Evolutionary conservation across 495 filamentous ascomycete genomes (phyloP).

Genomic region (Penicillium atrosanguineum): DNA sequence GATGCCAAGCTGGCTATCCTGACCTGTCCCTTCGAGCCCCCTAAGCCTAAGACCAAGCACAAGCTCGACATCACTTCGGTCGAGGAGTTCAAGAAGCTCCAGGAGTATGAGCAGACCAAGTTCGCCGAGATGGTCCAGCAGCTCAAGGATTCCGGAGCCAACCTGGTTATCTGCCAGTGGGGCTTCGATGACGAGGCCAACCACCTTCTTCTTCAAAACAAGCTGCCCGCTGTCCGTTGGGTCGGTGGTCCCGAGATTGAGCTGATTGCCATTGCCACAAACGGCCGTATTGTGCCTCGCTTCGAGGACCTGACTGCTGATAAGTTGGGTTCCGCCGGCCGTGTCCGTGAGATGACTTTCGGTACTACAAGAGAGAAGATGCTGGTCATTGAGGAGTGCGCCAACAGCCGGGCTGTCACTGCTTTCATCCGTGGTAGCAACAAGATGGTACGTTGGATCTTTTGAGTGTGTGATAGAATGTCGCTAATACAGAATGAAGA

Average conservation of each 20-base stretch:
- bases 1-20: constrained; percentile 97
- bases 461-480: not conserved
- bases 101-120: constrained; percentile 91
- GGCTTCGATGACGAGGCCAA: constrained; percentile 99
- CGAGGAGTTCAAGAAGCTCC: constrained; percentile 95
- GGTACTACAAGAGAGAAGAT: constrained; percentile 99
- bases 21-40: constrained; percentile 98
- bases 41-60: constrained; percentile 99
- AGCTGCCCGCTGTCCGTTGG: constrained; percentile 95
- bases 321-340: constrained; percentile 86
- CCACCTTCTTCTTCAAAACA: constrained; percentile 91
- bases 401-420: constrained; percentile 94
- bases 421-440: constrained; percentile 96
- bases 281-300: constrained; percentile 92
- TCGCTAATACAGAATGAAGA: constrained; percentile 47
- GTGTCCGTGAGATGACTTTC: constrained; percentile 92
- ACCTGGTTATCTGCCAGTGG: constrained; percentile 99
- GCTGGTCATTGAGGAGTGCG: constrained; percentile 98
- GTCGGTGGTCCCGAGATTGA: constrained; percentile 98
- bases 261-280: constrained; percentile 96
- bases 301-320: constrained; percentile 91
- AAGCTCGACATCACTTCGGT: constrained; percentile 97
- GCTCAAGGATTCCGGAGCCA: constrained; percentile 95
- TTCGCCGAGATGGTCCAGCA: constrained; percentile 98
- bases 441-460: constrained; percentile 76